A percentile compares a stretch with the other conserved stretches of the same genome.
phyloP scores from a whole-genome alignment of 1,284 basidiomycete species.

The Rugosomyces carneus region DNA sequence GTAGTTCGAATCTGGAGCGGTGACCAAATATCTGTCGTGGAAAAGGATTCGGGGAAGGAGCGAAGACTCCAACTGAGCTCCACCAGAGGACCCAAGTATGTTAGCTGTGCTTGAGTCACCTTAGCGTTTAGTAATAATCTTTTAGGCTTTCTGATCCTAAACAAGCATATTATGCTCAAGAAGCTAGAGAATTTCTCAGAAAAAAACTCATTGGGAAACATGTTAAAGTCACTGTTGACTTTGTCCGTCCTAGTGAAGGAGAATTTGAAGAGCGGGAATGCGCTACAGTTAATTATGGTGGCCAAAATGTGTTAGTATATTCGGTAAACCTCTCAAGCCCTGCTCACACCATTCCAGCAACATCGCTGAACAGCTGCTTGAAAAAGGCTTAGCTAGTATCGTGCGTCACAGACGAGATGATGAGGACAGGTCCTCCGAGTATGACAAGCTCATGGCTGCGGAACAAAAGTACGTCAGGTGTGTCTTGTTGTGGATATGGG shows the following conservation, averaged over 20 bases:
- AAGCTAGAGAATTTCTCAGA: constrained; percentile 88
- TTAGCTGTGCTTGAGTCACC: constrained; percentile 3
- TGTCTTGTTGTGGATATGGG: not conserved
- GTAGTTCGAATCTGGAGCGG: constrained; percentile 89
- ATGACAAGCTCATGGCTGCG: constrained; percentile 92
- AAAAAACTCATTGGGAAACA: constrained; percentile 89
- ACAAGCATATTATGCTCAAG: constrained; percentile 84
- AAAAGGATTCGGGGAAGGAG: constrained; percentile 72
- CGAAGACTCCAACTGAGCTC: constrained; percentile 86
- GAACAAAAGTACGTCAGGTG: constrained; percentile 72
- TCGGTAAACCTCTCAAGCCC: not conserved
- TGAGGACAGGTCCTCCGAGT: constrained; percentile 90
- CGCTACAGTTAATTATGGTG: constrained; percentile 83
- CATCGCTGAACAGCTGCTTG: constrained; percentile 87
- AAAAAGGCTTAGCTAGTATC: constrained; percentile 87
- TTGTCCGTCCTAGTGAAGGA: constrained; percentile 87
- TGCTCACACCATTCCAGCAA: constrained; percentile 47
- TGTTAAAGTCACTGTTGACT: constrained; percentile 82
- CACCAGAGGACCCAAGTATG: constrained; percentile 79
- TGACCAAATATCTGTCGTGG: constrained; percentile 83
- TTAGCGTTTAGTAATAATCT: constrained; percentile 6
- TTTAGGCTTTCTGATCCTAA: constrained; percentile 78
- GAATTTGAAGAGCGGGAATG: constrained; percentile 92
- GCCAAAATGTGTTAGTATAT: constrained; percentile 56
- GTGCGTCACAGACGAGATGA: constrained; percentile 93